Percentiles rank a stretch among this genome's conserved stretches.
phyloP scores from a whole-genome alignment of 257 asterid species.

The Gynochthodes officinalis region DNA sequence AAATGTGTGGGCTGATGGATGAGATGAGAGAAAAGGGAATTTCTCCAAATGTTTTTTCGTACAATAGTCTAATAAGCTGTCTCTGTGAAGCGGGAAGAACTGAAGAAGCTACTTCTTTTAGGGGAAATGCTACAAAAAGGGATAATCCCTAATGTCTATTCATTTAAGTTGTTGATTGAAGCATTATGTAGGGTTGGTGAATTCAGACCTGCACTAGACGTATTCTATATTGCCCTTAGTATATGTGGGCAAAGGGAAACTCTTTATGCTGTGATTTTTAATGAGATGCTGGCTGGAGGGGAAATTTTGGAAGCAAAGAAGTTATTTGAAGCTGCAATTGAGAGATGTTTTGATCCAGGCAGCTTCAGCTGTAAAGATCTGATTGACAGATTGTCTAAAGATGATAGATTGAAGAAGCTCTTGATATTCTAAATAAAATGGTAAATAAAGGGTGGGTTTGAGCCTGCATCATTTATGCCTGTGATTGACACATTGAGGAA shows the following conservation, averaged over 20 bases:
- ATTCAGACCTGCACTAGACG: slow-evolving; percentile 83
- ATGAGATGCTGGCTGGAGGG: slow-evolving; percentile 69
- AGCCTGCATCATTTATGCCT: slow-evolving; percentile 78
- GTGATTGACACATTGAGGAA: slow-evolving; percentile 62
- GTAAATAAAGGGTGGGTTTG: slow-evolving; percentile 57
- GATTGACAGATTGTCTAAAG: slow-evolving; percentile 45
- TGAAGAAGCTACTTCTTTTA: slow-evolving; percentile 69
- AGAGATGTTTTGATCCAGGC: slow-evolving; percentile 50
- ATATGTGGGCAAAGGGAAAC: slow-evolving; percentile 60
- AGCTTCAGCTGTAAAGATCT: slow-evolving; percentile 62
- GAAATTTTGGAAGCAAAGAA: slow-evolving; percentile 65
- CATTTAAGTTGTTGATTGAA: slow-evolving; percentile 62
- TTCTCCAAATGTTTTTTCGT: slow-evolving; percentile 67
- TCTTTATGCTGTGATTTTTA: slow-evolving; percentile 60
- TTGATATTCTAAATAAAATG: slow-evolving; percentile 59
- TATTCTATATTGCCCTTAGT: slow-evolving; percentile 52
- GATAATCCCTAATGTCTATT: slow-evolving; percentile 50
- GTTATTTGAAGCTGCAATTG: slow-evolving; percentile 68
- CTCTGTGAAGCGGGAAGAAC: slow-evolving; percentile 66
- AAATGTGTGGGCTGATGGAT: slow-evolving; percentile 79
- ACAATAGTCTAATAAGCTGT: slow-evolving; percentile 59
- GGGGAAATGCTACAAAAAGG: slow-evolving; percentile 80
- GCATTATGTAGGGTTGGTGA: slow-evolving; percentile 77
- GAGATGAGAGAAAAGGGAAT: slow-evolving; percentile 85
- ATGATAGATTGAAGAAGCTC: slow-evolving; percentile 48